Evolutionary conservation across 1,284 basidiomycete genomes (phyloP), one percentile per base, ranked within the genome.

Genomic region (Pascua guehoae): DNA sequence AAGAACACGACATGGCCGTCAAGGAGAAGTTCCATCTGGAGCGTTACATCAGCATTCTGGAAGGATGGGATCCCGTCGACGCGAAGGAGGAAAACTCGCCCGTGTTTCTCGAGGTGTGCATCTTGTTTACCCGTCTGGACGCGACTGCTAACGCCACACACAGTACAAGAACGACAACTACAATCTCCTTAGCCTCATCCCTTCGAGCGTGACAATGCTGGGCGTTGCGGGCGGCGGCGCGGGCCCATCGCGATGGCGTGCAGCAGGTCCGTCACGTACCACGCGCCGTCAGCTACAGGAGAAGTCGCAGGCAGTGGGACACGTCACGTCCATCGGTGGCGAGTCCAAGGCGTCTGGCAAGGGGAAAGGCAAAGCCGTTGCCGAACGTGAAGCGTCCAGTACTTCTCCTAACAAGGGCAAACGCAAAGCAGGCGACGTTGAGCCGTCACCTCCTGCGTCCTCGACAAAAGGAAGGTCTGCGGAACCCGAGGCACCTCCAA

Each of bases 11-110:
- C 74, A 81, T 82, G 65, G 74, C 88, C 73, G 88, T 93, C 51
- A 83, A 90, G 59, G 89, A 95, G 73, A 81, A 84, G 56, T 94
- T 92, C 74, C 91, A 94, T 67, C 80, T 93, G 74, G 87, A 92
- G 64, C 81, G 86, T 56, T 93, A 88, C 68, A 81, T 84, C 4
- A 85, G 83, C 24, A 80, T 93, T 76, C 76, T 90, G 43, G 81
- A 70, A 12, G 73, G 80, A 7, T 94, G 85, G 73, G 82, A 92
- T 72, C 90, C 89, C 2, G 76, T 80, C 71, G 88, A 79, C 41
- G 88, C 88, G 9, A 91, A 91, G 70, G 65, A 78, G 56, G 89
- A 92, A 65, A 83, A 83, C 37, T 86, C 87, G 9, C 76, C 79
- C 39, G 88, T 88, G 7, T 92, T 88, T 68, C 80, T 83, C 61